These are phyloP conservation scores for Yamadazyma dendronema DNA, from an alignment of 1,139 yeast species.

Conservation along the genomic window DNA sequence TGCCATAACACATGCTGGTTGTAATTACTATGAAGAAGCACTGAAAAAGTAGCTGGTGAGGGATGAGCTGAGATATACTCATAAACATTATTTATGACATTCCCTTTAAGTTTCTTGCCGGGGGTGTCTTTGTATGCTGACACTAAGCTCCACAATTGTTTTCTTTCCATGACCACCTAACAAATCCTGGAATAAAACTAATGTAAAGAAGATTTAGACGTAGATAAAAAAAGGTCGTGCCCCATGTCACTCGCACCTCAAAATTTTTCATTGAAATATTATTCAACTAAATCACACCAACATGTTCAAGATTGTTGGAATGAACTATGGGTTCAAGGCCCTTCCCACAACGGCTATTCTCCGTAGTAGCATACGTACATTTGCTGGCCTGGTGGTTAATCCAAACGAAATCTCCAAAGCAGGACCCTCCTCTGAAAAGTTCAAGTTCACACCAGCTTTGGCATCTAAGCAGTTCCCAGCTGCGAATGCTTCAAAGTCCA, in stretches of 20 bases:
- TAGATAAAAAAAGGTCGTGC: neutral
- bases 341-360: neutral
- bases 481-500: slow-evolving; percentile 27
- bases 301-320: neutral
- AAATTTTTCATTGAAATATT: neutral
- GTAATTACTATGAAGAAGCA: slow-evolving; percentile 21
- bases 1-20: slow-evolving; percentile 37
- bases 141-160: neutral
- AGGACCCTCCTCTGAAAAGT: slow-evolving; percentile 1
- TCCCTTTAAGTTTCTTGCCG: slow-evolving; percentile 11
- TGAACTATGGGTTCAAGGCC: neutral
- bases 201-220: neutral
- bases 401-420: neutral
- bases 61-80: slow-evolving; percentile 8
- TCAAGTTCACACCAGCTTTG: slow-evolving; percentile 21
- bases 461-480: slow-evolving; percentile 36
- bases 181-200: too few relatives aligned
- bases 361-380: too few relatives aligned
- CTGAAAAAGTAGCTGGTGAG: slow-evolving; percentile 11
- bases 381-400: too few relatives aligned
- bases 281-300: neutral
- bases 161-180: neutral
- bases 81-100: slow-evolving; percentile 23
- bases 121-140: slow-evolving; percentile 4
- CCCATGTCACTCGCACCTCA: neutral